phyloP scores from a whole-genome alignment of 495 filamentous ascomycete genomes.

The Annulohypoxylon maeteangense region DNA sequence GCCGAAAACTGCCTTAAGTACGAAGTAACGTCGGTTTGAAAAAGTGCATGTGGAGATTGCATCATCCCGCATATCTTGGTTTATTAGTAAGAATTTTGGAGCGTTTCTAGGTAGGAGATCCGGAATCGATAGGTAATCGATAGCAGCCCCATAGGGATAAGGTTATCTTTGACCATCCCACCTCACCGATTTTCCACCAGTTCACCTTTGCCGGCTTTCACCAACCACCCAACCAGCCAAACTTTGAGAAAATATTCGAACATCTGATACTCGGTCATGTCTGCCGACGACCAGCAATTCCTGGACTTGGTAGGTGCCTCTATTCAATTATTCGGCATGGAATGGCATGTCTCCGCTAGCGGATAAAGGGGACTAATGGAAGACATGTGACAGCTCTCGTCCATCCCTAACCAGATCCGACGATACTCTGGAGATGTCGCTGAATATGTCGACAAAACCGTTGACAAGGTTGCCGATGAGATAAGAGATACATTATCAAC shows the following conservation, averaged over 20 bases:
- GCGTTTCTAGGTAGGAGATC: neutral
- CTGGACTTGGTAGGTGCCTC: conserved; percentile 65
- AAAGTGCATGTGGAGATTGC: neutral
- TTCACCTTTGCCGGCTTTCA: conserved; percentile 14
- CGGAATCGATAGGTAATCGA: conserved; percentile 12
- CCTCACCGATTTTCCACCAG: conserved; percentile 21
- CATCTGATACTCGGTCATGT: conserved; percentile 54
- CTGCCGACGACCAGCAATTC: conserved; percentile 71
- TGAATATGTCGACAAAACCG: conserved; percentile 78
- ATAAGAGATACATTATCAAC: conserved; percentile 71
- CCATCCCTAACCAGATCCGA: conserved; percentile 75
- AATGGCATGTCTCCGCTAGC: neutral
- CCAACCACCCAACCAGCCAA: conserved; percentile 11
- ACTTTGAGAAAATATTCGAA: conserved; percentile 2
- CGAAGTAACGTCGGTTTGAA: neutral
- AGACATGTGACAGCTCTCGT: conserved; percentile 67
- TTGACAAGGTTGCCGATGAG: conserved; percentile 72
- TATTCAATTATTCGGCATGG: neutral
- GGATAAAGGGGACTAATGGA: conserved; percentile 22
- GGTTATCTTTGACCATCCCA: conserved; percentile 11
- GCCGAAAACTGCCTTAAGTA: too few species aligned
- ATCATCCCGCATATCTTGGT: conserved; percentile 1
- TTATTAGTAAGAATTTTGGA: conserved; percentile 6
- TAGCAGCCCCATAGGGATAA: neutral
- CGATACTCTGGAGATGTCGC: conserved; percentile 72